Base-by-base conservation (phyloP, 2,329 filamentous ascomycete species). In the Acrocalymma vagum region DNA sequence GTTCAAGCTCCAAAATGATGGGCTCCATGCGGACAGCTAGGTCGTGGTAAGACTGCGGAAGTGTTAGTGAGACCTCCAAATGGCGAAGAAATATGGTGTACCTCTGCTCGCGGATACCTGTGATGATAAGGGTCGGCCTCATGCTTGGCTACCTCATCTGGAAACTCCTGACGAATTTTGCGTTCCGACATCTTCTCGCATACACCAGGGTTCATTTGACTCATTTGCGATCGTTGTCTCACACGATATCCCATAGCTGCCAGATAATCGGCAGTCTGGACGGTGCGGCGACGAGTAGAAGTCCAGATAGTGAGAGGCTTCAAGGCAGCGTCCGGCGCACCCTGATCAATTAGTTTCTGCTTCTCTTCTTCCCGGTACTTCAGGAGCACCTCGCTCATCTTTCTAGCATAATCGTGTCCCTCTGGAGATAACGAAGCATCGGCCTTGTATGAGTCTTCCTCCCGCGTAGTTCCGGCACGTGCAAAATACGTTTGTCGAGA, bases 21-120 rank as follows among this genome's bases (percentile, higher is more conserved):
- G 94, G 95, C 68, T 99, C 94, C 30, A 99, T 84, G 15, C 94
- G 89, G 45, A 99, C 94, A n/a, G 94, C 94, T 28, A 99, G 84
- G 64, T 99, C 94, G 67, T 99, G 94, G 71, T 99, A 99, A 7
- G 93, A 97, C 88, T 96, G 44, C 16, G 6, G 18, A 5, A 5
- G 37, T 16, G 32, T 70, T 40, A 70, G 59, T 29, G 30, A 11
- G 28, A 14, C 13, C 10, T 17, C 13, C 10, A 11, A 21, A 36
- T 3, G 22, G 11, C 7, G 25, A 5, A 9, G n/a, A 6, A 28
- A 16, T 9, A 9, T 11, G 36, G 48, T 68, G 63, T 76, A 91
- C 91, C 78, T 99, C 94, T 46, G 93, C 93, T 48, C 94, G 82
- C 6, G 94, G 94, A 65, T 96, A 99, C 25, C 94, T 84, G 70